Base-by-base conservation (phyloP, 441 rosid species). In the Flueggea neowawraea region DNA sequence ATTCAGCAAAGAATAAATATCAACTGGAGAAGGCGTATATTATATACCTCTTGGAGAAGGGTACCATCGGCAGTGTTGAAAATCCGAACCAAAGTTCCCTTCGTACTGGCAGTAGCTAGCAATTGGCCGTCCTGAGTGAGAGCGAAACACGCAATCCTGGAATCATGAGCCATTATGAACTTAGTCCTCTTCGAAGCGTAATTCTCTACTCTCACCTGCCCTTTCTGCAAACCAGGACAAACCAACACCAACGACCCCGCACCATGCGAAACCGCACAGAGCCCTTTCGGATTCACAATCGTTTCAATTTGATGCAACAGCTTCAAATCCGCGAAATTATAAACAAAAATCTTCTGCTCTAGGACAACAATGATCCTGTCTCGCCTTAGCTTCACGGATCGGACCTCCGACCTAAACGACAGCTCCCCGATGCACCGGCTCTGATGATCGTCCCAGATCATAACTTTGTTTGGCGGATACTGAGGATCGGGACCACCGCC, bases 381-480 rank as follows among this genome's bases (percentile, higher is more conserved):
- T 55, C 96, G 79, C 64, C 97, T 74, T 3, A 93, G 85, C 75
- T 89, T 78, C 5, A 90, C 97, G 1, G 97, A 76, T 61, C 95
- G 77, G 3, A 93, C 97, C 71, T 84, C 96, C 0, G 98, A 89
- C 77, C 98, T 74, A 61, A 89, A 87, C 0, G 96, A 82, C 12
- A 94, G 87, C 69, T 94, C 98, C 0, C 96, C 93, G 28, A 93
- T 93, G 74, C 96, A 93, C 33, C 89, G 84, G 54, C 95, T 78
- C 72, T 87, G 97, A 55, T 90, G 92, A 62, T 93, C 97, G 31
- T 93, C 97, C 98, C 98, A 93, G 58, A 93, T 88, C 98, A 90
- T 93, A 7, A 93, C 95, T 76, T 87, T 93, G 44, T 78, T 87
- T 0, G 85, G 90, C 9, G 95, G 82, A 54, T 84, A 90, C 61